Evolutionary conservation across 2,329 filamentous ascomycete genomes (phyloP), one percentile per base, ranked within the genome.

Genomic region (Calonectria multiphialidica): DNA sequence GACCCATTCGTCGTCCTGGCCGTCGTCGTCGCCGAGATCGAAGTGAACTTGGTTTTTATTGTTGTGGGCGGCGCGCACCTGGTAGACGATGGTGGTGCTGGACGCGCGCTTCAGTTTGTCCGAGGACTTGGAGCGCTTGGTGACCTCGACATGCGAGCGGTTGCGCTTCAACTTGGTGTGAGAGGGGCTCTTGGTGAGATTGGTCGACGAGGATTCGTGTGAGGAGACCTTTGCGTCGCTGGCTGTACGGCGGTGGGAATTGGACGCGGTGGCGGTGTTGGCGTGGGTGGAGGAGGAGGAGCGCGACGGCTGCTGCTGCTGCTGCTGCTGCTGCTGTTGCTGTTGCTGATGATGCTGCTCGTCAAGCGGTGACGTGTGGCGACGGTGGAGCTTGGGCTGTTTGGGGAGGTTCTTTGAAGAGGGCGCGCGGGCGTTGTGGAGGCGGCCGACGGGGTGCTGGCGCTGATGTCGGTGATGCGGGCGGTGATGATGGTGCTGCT

Each of bases 1-100:
- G 49, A 93, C 90, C 91, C 91, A 93, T 84, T 91, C 91, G 86
- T 91, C 90, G 65, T 90, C 88, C 45, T 76, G 79, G 28, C 81
- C 86, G 75, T 85, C 84, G 75, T 85, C 84, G 76, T 84, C 88
- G 65, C 91, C 91, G 66, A 93, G 86, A 77, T 92, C 90, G 77
- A 93, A 93, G 78, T 92, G 91, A 37, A 93, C 91, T 74, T 89
- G 88, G 30, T 82, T 81, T 79, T 88, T 90, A 76, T 75, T 89
- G 77, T 76, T 66, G 77, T 75, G 66, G 44, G 82, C 82, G 62
- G 83, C 80, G 76, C 84, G 86, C 73, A 84, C 79, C 76, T 86
- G 87, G 77, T 83, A 82, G 72, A 88, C 85, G 71, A 85, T 84
- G 33, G 87, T 87, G 67, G 89, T 87, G 66, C 88, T 90, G 15